Evolutionary conservation across 495 filamentous ascomycete species (phyloP), one percentile per base, ranked within the genome.

Genomic region (Penicillium robsamsonii): DNA sequence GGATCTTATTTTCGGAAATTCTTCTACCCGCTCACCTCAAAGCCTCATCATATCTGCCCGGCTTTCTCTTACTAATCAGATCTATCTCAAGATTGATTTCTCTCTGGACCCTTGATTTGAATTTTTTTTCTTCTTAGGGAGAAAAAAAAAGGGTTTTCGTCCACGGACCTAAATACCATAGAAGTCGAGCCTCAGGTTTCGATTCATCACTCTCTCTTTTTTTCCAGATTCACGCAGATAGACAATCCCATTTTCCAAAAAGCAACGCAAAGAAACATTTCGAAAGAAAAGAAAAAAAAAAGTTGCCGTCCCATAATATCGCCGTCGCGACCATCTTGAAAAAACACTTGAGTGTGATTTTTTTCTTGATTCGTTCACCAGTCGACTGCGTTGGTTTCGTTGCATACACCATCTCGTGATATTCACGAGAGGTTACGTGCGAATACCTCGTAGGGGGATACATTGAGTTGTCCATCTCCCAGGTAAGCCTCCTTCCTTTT

Each of bases 391-490:
- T 25, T 40, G 42, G 53, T 49, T 51, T 53, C 55, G 54, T 51
- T 50, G 50, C 55, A 17, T 57, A 58, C 46, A 53, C 31, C 46
- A 18, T 27, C 33, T 43, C 12, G 42, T 54, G 51, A n/a, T 17
- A 30, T 42, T 30, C 11, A 46, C 57, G 33, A 20, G 24, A 54
- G 41, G 43, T 54, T 52, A 27, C 17, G 42, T 46, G 43, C 52
- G 52, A 54, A 54, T 1, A 54, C 52, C 55, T 52, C 58, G 55
- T 65, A 68, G 86, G 91, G 92, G 90, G 92, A 96, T 87, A 91
- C 92, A 96, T 97, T 97, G 74, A 86, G 65, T 97, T 96, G 92
- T 96, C 89, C 81, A 89, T 96, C 92, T 96, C 91, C 89, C 84
- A 78, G 85, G 88, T 90, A 89, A 85, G 57, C 50, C 60, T 46